phyloP scores from a whole-genome alignment of 2,329 filamentous ascomycete species.

The Fragosphaeria purpurea region DNA sequence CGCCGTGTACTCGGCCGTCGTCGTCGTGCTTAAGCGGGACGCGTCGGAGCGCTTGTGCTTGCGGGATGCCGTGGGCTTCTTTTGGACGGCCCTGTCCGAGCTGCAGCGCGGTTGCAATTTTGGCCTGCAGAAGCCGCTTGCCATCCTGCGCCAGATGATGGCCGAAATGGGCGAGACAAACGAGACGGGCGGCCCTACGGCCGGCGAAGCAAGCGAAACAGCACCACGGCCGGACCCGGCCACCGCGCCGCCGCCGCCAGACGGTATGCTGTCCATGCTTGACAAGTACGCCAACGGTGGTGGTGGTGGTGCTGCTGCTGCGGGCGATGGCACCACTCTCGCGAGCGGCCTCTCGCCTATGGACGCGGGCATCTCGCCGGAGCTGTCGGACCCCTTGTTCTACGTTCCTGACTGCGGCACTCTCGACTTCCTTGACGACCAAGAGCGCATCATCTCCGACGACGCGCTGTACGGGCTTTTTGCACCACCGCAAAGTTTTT shows the following conservation, averaged over 20 bases:
- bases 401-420: neutral
- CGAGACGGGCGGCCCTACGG: too few species aligned
- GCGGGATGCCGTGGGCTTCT: slow-evolving; percentile 25
- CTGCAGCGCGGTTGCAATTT: slow-evolving; percentile 26
- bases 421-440: slow-evolving; percentile 18
- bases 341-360: neutral
- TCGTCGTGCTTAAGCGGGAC: slow-evolving; percentile 23
- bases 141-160: slow-evolving; percentile 24
- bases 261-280: too few species aligned
- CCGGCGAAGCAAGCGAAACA: too few species aligned
- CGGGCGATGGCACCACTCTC: too few species aligned
- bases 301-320: too few species aligned
- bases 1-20: slow-evolving; percentile 27
- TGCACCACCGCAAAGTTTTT: slow-evolving; percentile 1
- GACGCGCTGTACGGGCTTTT: slow-evolving; percentile 22
- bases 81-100: slow-evolving; percentile 26
- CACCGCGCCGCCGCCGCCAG: too few species aligned
- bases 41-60: slow-evolving; percentile 20
- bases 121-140: slow-evolving; percentile 25
- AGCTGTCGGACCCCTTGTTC: neutral
- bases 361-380: neutral
- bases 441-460: slow-evolving; percentile 22
- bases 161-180: neutral
- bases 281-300: too few species aligned
- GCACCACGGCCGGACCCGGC: too few species aligned